Evolutionary conservation across 2,329 filamentous ascomycete genomes (phyloP).

Genomic region (Monilinia polystroma): DNA sequence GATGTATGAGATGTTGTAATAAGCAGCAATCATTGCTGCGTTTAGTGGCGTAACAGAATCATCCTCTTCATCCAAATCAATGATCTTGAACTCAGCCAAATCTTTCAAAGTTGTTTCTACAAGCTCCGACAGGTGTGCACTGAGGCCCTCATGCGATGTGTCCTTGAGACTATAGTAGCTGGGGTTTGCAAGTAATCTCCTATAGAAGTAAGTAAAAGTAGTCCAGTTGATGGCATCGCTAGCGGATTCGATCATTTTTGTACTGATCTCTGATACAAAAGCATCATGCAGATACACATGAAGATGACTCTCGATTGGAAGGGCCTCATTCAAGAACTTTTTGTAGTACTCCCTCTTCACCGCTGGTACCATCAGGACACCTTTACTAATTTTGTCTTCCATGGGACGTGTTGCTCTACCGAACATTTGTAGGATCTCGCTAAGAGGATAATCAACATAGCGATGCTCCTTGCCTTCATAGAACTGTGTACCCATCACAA

Average conservation of each 20-base stretch:
- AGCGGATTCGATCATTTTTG: conserved; percentile 89
- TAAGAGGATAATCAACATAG: conserved; percentile 93
- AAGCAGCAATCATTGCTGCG: conserved; percentile 95
- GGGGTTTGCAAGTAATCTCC: conserved; percentile 88
- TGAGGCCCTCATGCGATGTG: conserved; percentile 89
- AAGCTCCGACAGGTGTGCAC: conserved; percentile 87
- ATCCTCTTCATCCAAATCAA: conserved; percentile 93
- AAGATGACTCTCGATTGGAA: conserved; percentile 92
- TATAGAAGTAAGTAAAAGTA: conserved; percentile 98
- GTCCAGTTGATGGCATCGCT: conserved; percentile 98
- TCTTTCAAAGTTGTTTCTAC: conserved; percentile 93
- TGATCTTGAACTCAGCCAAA: conserved; percentile 87
- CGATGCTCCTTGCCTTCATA: conserved; percentile 96
- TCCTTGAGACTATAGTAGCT: conserved; percentile 92
- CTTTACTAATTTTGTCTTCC: conserved; percentile 77
- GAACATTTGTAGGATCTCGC: conserved; percentile 96
- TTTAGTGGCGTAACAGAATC: conserved; percentile 87
- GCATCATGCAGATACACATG: conserved; percentile 91
- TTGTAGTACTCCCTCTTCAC: conserved; percentile 98
- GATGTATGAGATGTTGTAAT: conserved; percentile 99
- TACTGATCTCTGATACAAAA: conserved; percentile 96
- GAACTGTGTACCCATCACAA: conserved; percentile 97
- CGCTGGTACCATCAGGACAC: conserved; percentile 93
- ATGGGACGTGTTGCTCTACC: conserved; percentile 82
- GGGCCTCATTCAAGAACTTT: conserved; percentile 94